phyloP scores from a whole-genome alignment of 169 alveolate genomes.

The Cyclospora cayetanensis region DNA sequence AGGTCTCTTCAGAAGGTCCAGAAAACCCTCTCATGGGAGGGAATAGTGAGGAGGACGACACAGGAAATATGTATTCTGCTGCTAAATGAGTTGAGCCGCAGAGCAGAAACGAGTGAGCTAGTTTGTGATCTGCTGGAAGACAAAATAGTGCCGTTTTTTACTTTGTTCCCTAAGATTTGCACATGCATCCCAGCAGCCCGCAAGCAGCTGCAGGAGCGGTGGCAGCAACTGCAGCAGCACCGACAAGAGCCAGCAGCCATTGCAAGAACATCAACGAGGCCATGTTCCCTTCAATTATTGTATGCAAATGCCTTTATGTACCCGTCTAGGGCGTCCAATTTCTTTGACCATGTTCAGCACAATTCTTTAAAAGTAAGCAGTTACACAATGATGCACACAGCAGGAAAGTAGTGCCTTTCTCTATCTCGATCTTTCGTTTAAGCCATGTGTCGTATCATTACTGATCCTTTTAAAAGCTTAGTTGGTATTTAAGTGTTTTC shows the following conservation, averaged over 20 bases:
- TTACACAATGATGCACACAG: too few relatives aligned
- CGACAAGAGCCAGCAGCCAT: not conserved
- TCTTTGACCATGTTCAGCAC: not conserved
- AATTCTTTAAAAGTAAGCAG: not conserved
- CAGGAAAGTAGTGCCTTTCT: too few relatives aligned
- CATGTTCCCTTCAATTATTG: too few relatives aligned
- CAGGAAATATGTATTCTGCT: not conserved
- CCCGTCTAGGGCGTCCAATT: not conserved
- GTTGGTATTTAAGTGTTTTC: too few relatives aligned
- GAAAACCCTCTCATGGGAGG: too few relatives aligned
- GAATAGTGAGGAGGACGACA: not conserved
- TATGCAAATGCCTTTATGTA: not conserved
- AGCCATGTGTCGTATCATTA: too few relatives aligned
- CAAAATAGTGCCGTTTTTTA: not conserved
- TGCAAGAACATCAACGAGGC: not conserved
- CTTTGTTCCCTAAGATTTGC: not conserved
- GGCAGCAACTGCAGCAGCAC: not conserved
- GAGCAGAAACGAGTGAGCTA: not conserved
- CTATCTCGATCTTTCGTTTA: too few relatives aligned
- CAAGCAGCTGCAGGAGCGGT: not conserved
- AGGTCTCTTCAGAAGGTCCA: not conserved
- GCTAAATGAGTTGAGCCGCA: not conserved
- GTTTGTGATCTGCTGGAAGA: not conserved
- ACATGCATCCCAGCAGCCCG: not conserved
- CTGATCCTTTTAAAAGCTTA: too few relatives aligned